These are phyloP conservation scores for Stereum hirsutum DNA, from an alignment of 1,284 basidiomycete species.

Conservation along the genomic window DNA sequence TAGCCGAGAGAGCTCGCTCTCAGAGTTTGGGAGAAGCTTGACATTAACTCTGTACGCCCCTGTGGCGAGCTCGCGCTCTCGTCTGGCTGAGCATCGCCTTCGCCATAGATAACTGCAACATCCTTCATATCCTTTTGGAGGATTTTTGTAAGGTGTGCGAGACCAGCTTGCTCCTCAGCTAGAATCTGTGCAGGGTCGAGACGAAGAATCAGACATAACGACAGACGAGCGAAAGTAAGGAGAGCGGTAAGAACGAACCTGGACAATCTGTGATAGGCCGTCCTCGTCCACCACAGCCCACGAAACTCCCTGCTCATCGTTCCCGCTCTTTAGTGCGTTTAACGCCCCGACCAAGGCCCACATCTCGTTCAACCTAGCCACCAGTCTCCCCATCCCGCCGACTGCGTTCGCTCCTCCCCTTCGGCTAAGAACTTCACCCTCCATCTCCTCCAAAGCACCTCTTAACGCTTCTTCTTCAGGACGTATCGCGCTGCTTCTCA, in stretches of 20 bases:
- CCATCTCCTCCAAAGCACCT: constrained; percentile 63
- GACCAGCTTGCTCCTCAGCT: constrained; percentile 70
- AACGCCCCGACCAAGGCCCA: constrained; percentile 84
- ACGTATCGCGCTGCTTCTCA: constrained; percentile 72
- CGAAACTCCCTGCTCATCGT: constrained; percentile 38
- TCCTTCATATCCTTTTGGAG: constrained; percentile 63
- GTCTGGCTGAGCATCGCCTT: constrained; percentile 24
- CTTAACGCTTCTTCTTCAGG: constrained; percentile 75
- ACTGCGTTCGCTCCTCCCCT: too few species aligned
- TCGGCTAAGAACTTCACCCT: constrained; percentile 66
- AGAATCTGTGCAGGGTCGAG: constrained; percentile 51
- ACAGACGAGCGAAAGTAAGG: constrained; percentile 3
- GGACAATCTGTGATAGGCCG: constrained; percentile 66
- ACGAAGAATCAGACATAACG: neutral
- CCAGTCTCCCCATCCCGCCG: constrained; percentile 53
- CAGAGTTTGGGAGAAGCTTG: constrained; percentile 21
- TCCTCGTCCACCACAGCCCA: constrained; percentile 86
- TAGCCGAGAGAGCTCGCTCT: constrained; percentile 27
- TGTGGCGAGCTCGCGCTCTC: constrained; percentile 16
- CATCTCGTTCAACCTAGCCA: constrained; percentile 72
- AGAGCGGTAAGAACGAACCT: constrained; percentile 25
- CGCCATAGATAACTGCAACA: constrained; percentile 61
- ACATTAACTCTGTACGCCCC: constrained; percentile 12
- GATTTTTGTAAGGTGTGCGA: constrained; percentile 73
- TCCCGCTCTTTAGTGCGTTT: constrained; percentile 49